Evolutionary conservation across 2,329 filamentous ascomycete species (phyloP), one percentile per base, ranked within the genome.

Genomic region (Albophoma yamanashiensis): DNA sequence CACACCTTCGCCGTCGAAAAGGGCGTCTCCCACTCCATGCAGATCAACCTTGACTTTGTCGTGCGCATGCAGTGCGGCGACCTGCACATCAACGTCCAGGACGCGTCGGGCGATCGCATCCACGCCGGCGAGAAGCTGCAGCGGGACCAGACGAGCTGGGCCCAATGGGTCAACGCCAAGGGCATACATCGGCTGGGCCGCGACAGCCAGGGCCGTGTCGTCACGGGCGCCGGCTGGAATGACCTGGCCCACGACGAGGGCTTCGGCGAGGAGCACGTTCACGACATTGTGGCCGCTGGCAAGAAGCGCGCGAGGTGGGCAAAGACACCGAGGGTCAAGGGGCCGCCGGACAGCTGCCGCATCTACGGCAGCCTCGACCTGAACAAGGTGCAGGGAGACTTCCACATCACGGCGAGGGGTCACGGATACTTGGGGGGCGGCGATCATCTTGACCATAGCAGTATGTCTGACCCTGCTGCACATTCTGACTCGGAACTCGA

Each of bases 301-400:
- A 78, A 77, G 64, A 82, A 79, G 72, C 84, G 81, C 70, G 81
- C 84, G 52, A 89, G 87, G 70, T 88, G 86, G 77, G 81, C 83
- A 42, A 92, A 89, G 81, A 94, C 91, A 2, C 92, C 92, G 1
- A 81, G 78, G 62, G 69, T 94, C 22, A 81, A 80, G 70, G 76
- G 77, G 4, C 67, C 69, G 27, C 74, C 81, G 20, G 89, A 96
- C 72, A 89, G 89, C 63, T 99, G 94, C 74, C 85, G 94, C 56
- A 86, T 99, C 64, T 99, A 85, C 73, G 94, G 94, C 40, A 95
- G 86, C 68, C 74, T 99, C 72, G 89, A 96, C 66, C 83, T 95
- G 66, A 99, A 99, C 75, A 96, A 95, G 77, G 94, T 99, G 53
- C 93, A 97, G 75, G 94, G 93, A 4, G 93, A 99, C 73, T 97